Evolutionary conservation across 2,329 filamentous ascomycete species (phyloP).

Genomic region (Fusarium sp.): DNA sequence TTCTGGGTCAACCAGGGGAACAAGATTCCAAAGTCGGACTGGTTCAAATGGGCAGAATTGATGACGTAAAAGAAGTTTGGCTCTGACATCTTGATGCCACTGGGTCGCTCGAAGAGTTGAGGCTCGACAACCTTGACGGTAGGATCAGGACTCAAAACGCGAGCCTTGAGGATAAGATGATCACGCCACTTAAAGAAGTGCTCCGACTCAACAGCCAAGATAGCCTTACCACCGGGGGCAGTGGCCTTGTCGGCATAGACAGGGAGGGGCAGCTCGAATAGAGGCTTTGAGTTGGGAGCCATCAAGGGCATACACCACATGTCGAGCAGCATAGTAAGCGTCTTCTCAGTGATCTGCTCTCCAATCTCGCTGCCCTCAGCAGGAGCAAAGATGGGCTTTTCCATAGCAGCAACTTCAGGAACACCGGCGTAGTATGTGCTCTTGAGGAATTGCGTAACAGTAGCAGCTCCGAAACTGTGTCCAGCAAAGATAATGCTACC

Average conservation of each 20-base stretch:
- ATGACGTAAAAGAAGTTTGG: slow-evolving; percentile 81
- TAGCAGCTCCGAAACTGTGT: slow-evolving; percentile 84
- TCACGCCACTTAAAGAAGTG: slow-evolving; percentile 82
- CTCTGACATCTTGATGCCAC: slow-evolving; percentile 57
- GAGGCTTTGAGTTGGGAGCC: slow-evolving; percentile 68
- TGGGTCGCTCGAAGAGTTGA: slow-evolving; percentile 55
- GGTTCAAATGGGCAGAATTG: slow-evolving; percentile 81
- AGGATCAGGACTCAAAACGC: slow-evolving; percentile 69
- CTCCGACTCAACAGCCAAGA: slow-evolving; percentile 79
- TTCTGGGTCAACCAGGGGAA: slow-evolving; percentile 77
- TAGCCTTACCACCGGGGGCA: slow-evolving; percentile 65
- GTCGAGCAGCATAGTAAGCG: slow-evolving; percentile 77
- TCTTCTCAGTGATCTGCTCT: slow-evolving; percentile 74
- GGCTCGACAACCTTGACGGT: slow-evolving; percentile 55
- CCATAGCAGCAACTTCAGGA: slow-evolving; percentile 59
- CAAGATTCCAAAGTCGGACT: slow-evolving; percentile 84
- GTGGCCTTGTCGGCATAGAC: slow-evolving; percentile 66
- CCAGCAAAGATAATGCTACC: slow-evolving; percentile 81
- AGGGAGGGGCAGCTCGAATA: slow-evolving; percentile 80
- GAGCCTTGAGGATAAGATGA: slow-evolving; percentile 76
- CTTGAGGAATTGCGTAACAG: slow-evolving; percentile 81
- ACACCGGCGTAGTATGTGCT: slow-evolving; percentile 74
- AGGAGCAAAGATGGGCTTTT: slow-evolving; percentile 71
- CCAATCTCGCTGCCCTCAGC: slow-evolving; percentile 65
- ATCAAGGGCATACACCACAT: slow-evolving; percentile 83